These are phyloP conservation scores for Trichosporon faecale DNA, from an alignment of 1,284 basidiomycete genomes.

Conservation along the genomic window DNA sequence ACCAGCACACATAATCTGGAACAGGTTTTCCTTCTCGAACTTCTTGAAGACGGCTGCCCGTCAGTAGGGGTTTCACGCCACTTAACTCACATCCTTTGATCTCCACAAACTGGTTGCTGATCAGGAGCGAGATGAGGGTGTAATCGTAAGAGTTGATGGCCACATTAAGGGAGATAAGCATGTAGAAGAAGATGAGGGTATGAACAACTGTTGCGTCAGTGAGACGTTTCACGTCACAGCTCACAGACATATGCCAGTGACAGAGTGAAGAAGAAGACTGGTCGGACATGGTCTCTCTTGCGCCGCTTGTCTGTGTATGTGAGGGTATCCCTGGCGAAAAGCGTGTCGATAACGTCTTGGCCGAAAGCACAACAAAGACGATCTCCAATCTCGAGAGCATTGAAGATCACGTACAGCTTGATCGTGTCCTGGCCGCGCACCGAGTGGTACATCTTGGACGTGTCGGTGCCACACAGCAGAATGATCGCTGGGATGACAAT, in stretches of 20 bases:
- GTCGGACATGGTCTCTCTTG: conserved; percentile 57
- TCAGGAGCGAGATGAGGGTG: conserved; percentile 84
- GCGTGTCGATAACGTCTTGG: conserved; percentile 92
- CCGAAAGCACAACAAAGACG: conserved; percentile 93
- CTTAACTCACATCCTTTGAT: conserved; percentile 79
- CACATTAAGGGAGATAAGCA: conserved; percentile 91
- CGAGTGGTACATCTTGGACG: conserved; percentile 97
- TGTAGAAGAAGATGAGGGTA: conserved; percentile 93
- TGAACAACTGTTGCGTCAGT: conserved; percentile 65
- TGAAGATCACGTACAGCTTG: conserved; percentile 99
- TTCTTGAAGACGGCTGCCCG: conserved; percentile 83
- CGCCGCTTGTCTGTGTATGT: conserved; percentile 48
- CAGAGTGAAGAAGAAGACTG: conserved; percentile 79
- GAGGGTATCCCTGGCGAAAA: conserved; percentile 89
- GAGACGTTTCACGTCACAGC: conserved; percentile 32
- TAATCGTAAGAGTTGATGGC: conserved; percentile 99
- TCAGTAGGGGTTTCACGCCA: conserved; percentile 1
- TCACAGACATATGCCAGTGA: conserved; percentile 79
- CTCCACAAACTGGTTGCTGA: conserved; percentile 99
- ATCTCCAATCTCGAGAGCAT: conserved; percentile 96
- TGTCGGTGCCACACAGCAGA: conserved; percentile 80
- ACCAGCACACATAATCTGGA: conserved; percentile 97
- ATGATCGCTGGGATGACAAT: conserved; percentile 72
- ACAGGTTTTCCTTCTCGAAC: conserved; percentile 99
- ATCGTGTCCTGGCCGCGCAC: conserved; percentile 99